These are phyloP conservation scores for Boletus subcaerulescens DNA, from an alignment of 768 basidiomycete species.

Conservation along the genomic window DNA sequence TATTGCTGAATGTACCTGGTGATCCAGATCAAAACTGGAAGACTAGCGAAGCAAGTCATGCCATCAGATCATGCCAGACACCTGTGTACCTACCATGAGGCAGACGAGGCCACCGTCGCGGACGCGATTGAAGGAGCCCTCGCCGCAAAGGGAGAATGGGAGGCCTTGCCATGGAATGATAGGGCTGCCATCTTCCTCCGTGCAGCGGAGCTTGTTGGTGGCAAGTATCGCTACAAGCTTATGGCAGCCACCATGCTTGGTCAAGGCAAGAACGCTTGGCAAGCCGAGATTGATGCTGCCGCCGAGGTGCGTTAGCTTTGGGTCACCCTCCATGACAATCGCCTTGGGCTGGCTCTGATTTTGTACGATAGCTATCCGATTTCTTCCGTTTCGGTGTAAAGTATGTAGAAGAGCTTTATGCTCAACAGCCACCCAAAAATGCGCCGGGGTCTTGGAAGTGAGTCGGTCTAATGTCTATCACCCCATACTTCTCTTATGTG, in stretches of 20 bases:
- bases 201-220: constrained; percentile 92
- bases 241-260: constrained; percentile 97
- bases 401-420: constrained; percentile 92
- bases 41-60: constrained; percentile 72
- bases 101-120: constrained; percentile 70
- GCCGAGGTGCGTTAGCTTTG: constrained; percentile 68
- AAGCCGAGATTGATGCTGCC: constrained; percentile 98
- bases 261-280: constrained; percentile 99
- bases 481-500: constrained; percentile 4
- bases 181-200: constrained; percentile 97
- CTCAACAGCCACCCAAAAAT: constrained; percentile 87
- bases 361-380: constrained; percentile 60
- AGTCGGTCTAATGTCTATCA: constrained; percentile 32
- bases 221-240: constrained; percentile 93
- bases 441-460: constrained; percentile 91
- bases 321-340: neutral
- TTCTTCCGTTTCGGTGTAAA: constrained; percentile 97
- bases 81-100: constrained; percentile 86
- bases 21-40: constrained; percentile 74
- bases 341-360: constrained; percentile 1
- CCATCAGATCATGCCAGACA: constrained; percentile 83
- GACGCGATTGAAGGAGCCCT: constrained; percentile 87
- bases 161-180: constrained; percentile 93
- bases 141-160: constrained; percentile 86
- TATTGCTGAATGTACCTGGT: constrained; percentile 1